phyloP scores from a whole-genome alignment of 169 alveolate genomes.

The Plasmodium berghei region DNA sequence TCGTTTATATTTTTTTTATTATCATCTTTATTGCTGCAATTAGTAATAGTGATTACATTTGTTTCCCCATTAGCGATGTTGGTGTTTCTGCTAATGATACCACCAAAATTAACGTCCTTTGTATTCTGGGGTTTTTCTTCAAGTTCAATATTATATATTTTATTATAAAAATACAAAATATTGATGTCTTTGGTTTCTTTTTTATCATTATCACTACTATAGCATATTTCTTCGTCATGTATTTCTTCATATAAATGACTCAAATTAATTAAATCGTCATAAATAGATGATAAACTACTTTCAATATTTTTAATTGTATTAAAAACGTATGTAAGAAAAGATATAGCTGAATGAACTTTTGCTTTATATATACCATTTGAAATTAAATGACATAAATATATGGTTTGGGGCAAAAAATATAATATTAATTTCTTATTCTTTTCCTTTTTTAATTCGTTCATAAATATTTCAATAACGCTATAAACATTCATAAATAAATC shows the following conservation, averaged over 20 bases:
- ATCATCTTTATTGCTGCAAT: neutral
- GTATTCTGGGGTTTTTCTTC: neutral
- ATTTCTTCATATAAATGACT: slow-evolving; percentile 22
- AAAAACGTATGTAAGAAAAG: slow-evolving; percentile 23
- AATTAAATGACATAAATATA: slow-evolving; percentile 47
- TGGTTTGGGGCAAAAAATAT: slow-evolving; percentile 32
- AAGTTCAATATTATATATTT: slow-evolving; percentile 19
- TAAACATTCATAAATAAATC: slow-evolving; percentile 43
- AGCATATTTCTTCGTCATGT: slow-evolving; percentile 12
- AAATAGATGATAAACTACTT: slow-evolving; percentile 20
- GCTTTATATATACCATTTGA: slow-evolving; percentile 50
- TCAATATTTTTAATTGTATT: slow-evolving; percentile 50
- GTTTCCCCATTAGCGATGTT: neutral
- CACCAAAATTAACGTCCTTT: neutral
- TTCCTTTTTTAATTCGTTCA: slow-evolving; percentile 68
- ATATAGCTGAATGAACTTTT: slow-evolving; percentile 35
- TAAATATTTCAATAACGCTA: slow-evolving; percentile 33
- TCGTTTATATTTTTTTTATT: neutral
- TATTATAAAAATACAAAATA: slow-evolving; percentile 39
- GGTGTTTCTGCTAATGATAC: neutral
- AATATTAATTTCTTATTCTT: slow-evolving; percentile 23
- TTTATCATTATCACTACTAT: slow-evolving; percentile 37
- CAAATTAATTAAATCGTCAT: slow-evolving; percentile 28
- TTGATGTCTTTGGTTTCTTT: slow-evolving; percentile 28
- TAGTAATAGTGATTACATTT: neutral